Conservation (phyloP, 192 early-diverging fungal species). For the Coemansia sp. region DNA sequence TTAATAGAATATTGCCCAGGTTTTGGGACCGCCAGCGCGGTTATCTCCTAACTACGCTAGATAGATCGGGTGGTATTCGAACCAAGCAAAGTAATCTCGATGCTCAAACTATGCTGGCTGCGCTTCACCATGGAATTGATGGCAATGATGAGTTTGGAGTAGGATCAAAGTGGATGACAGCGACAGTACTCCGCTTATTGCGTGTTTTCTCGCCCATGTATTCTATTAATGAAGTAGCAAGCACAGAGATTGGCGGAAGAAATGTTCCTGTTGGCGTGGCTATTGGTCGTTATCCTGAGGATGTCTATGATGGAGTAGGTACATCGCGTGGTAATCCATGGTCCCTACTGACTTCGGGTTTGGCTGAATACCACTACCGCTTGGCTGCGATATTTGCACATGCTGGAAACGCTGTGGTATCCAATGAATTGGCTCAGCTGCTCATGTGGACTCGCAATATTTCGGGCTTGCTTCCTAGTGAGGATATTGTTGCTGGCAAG, state of each 20-base stretch:
- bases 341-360: slow-evolving; percentile 61
- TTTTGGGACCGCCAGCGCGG: slow-evolving; percentile 51
- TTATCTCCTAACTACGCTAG: slow-evolving; percentile 46
- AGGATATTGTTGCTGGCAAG: neutral
- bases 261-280: slow-evolving; percentile 51
- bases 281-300: slow-evolving; percentile 74
- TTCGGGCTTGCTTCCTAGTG: neutral
- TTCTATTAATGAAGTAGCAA: slow-evolving; percentile 21
- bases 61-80: slow-evolving; percentile 39
- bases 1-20: slow-evolving; percentile 26
- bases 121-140: slow-evolving; percentile 37
- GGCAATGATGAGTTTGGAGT: slow-evolving; percentile 29
- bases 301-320: slow-evolving; percentile 70
- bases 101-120: slow-evolving; percentile 60
- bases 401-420: slow-evolving; percentile 29
- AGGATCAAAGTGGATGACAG: slow-evolving; percentile 14
- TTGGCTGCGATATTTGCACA: slow-evolving; percentile 33
- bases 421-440: slow-evolving; percentile 35
- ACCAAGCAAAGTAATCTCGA: slow-evolving; percentile 61
- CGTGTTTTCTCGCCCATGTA: slow-evolving; percentile 24
- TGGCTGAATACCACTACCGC: slow-evolving; percentile 67
- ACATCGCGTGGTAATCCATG: slow-evolving; percentile 69
- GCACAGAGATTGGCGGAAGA: slow-evolving; percentile 13
- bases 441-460: slow-evolving; percentile 22
- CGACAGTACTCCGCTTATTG: slow-evolving; percentile 21